Base-by-base conservation (phyloP, 495 filamentous ascomycete species). In the Talaromyces stipitatus region DNA sequence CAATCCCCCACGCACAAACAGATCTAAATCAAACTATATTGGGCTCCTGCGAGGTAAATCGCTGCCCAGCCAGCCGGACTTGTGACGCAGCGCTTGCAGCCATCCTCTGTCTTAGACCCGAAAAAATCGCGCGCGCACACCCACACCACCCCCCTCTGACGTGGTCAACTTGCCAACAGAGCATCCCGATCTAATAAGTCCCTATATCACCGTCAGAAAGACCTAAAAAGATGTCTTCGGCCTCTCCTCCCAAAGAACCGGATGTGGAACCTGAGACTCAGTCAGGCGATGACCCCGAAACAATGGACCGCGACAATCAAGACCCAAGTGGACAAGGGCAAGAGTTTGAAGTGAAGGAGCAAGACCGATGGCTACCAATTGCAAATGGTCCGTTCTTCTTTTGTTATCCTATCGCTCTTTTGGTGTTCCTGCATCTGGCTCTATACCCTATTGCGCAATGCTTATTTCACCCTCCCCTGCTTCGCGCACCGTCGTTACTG, bases 271-370 rank as follows among this genome's bases (percentile, higher is more conserved):
- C 85, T 80, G 88, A 87, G 85, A 85, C 81, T 81, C 89, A 90
- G 80, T 95, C 92, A 78, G 86, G 87, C 79, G 90, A 95, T 76
- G 90, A 96, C 71, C 81, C 76, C 74, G 79, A 85, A 69, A 81
- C 80, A 71, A 86, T 88, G 83, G 84, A 87, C 68, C 81, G 83
- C 71, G 82, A 82, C 62, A 77, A 82, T 65, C 79, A 83, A 72
- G 85, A 86, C 67, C 64, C 73, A 67, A 79, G 81, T 67, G 76
- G 73, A 68, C 82, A 85, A 61, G 80, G 77, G 65, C 74, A 80
- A 70, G 94, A 97, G 77, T 96, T 97, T 73, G 94, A 98, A 77
- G 95, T 98, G 74, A 98, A 98, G 80, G 94, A 98, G 75, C 94
- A 98, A 74, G 94, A 98, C 77, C 80, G 94, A 81, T 98, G 94